Evolutionary conservation across 2,329 filamentous ascomycete genomes (phyloP).

Genomic region (Ophiostoma australiae): DNA sequence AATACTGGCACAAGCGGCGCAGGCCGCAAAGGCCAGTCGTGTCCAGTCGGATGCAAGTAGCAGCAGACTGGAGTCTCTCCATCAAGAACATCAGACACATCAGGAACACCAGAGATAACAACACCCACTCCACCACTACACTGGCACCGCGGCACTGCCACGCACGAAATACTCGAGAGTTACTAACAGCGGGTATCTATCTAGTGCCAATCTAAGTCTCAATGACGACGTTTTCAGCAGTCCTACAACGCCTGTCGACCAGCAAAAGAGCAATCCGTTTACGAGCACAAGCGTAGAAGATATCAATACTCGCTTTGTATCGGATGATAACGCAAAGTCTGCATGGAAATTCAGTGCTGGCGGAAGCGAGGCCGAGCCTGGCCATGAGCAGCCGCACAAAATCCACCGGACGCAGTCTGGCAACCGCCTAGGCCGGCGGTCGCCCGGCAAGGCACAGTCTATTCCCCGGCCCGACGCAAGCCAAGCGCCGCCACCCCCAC

Average conservation of each 20-base stretch:
- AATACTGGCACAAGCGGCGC: not conserved
- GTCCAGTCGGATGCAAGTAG: not conserved
- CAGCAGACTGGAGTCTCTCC: not conserved
- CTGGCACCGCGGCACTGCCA: not conserved
- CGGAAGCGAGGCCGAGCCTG: slow-evolving; percentile 32
- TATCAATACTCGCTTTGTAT: slow-evolving; percentile 58
- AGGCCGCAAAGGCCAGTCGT: not conserved
- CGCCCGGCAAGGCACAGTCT: slow-evolving; percentile 29
- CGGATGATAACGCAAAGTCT: slow-evolving; percentile 42
- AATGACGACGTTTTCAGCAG: slow-evolving; percentile 40
- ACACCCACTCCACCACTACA: slow-evolving; percentile 15
- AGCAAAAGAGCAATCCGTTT: slow-evolving; percentile 34
- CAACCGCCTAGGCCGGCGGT: slow-evolving; percentile 40
- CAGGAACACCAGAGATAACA: not conserved
- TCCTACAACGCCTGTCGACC: slow-evolving; percentile 29
- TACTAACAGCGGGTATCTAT: slow-evolving; percentile 28
- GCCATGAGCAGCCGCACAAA: slow-evolving; percentile 26
- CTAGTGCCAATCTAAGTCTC: slow-evolving; percentile 50
- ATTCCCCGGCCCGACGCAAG: slow-evolving; percentile 16
- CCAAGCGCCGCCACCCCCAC: slow-evolving; percentile 6
- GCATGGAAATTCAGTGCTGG: slow-evolving; percentile 52
- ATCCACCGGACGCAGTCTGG: slow-evolving; percentile 40
- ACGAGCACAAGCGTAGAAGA: slow-evolving; percentile 51
- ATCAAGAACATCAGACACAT: not conserved
- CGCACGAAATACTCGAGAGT: not conserved